phyloP scores from a whole-genome alignment of 2,329 filamentous ascomycete genomes.

The Tolypocladium album region DNA sequence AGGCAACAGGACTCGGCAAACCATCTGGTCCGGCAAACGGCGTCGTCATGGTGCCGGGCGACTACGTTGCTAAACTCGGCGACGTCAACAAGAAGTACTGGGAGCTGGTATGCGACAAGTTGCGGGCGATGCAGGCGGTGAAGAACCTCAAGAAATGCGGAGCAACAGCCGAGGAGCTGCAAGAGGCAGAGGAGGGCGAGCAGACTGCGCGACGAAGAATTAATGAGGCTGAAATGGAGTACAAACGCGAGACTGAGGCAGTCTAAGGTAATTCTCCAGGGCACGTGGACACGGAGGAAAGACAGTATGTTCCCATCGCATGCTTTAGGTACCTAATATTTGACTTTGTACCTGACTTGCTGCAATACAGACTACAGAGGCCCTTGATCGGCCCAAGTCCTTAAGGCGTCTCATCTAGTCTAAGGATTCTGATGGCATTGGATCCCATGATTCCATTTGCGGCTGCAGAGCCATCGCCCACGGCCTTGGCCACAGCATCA shows the following conservation, averaged over 20 bases:
- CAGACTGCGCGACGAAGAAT: conserved; percentile 21
- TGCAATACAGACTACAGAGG: not conserved
- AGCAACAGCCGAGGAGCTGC: conserved; percentile 13
- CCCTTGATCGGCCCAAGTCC: not conserved
- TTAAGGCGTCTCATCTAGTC: conserved; percentile 14
- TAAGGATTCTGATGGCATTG: conserved; percentile 46
- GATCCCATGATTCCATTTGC: conserved; percentile 46
- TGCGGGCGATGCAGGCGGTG: conserved; percentile 25
- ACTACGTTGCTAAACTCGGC: conserved; percentile 19
- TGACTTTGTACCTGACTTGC: not conserved
- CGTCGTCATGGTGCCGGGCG: conserved; percentile 22
- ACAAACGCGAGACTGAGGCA: conserved; percentile 16
- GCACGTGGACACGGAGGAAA: not conserved
- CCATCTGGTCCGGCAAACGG: conserved; percentile 19
- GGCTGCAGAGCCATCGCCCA: conserved; percentile 32
- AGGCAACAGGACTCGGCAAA: conserved; percentile 10
- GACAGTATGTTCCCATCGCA: not conserved
- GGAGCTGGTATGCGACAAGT: conserved; percentile 29
- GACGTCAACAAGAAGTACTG: conserved; percentile 23
- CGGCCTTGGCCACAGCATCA: conserved; percentile 40
- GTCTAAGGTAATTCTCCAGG: conserved; percentile 2
- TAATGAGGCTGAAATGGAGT: conserved; percentile 25
- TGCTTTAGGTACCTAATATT: not conserved
- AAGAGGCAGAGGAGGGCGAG: conserved; percentile 17
- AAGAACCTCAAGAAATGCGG: conserved; percentile 18